Conservation (phyloP, 1,284 basidiomycete species). For the Coniferiporia sulphurascens region DNA sequence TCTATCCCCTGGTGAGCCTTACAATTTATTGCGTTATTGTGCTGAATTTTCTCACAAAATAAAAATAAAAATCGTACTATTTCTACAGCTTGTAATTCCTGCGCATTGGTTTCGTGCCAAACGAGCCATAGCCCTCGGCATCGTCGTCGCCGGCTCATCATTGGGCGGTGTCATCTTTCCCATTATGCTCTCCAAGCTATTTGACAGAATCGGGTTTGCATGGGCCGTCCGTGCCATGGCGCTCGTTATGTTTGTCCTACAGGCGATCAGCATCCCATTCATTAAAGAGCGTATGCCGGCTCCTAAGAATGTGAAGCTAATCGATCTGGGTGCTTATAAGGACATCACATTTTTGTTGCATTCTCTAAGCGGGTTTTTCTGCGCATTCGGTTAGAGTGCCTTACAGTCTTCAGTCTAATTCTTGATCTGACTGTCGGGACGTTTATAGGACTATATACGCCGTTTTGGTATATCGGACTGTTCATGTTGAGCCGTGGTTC, state of each 20-base stretch:
- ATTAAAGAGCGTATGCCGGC: conserved; percentile 18
- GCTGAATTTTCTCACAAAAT: neutral
- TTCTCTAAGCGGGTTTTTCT: conserved; percentile 15
- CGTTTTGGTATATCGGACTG: conserved; percentile 19
- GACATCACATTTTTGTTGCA: conserved; percentile 14
- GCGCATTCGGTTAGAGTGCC: conserved; percentile 12
- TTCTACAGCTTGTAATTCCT: conserved; percentile 16
- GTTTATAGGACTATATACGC: conserved; percentile 14
- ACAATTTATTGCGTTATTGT: neutral
- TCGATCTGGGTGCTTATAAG: conserved; percentile 15
- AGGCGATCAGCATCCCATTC: conserved; percentile 17
- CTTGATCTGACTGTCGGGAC: neutral
- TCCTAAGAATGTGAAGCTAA: conserved; percentile 3
- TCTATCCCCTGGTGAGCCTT: conserved; percentile 16
- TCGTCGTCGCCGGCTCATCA: conserved; percentile 35
- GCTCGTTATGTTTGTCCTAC: conserved; percentile 12
- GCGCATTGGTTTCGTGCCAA: conserved; percentile 26
- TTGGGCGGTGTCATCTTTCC: conserved; percentile 44
- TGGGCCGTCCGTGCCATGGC: conserved; percentile 32
- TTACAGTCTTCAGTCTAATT: neutral
- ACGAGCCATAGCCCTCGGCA: conserved; percentile 44
- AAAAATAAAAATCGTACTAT: neutral
- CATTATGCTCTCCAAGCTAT: conserved; percentile 46
- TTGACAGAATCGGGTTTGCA: conserved; percentile 35
- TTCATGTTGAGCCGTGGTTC: conserved; percentile 17